Conservation (phyloP, 2,329 filamentous ascomycete species). For the Aspergillus novofumigatus region DNA sequence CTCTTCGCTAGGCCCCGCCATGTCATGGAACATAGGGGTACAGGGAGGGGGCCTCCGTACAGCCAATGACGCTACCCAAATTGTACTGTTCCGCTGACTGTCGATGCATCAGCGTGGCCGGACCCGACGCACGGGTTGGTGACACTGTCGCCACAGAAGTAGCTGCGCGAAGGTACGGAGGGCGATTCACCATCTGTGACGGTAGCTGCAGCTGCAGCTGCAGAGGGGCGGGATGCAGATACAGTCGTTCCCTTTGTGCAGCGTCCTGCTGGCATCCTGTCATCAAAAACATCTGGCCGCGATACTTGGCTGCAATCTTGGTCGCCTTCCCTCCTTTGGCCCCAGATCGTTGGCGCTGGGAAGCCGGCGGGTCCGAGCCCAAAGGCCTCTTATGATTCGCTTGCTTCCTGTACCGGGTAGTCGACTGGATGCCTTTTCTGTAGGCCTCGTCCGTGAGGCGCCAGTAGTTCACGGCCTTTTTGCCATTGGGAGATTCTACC, state of each 20-base stretch:
- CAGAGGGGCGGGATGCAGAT: constrained; percentile 12
- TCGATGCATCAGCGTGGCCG: constrained; percentile 13
- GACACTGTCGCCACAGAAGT: constrained; percentile 6
- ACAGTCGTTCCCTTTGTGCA: constrained; percentile 16
- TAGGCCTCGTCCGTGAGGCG: constrained; percentile 67
- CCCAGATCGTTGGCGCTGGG: constrained; percentile 39
- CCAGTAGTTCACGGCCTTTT: constrained; percentile 70
- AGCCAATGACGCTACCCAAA: constrained; percentile 25
- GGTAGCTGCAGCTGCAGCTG: constrained; percentile 3
- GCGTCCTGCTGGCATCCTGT: constrained; percentile 17
- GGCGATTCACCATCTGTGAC: constrained; percentile 11
- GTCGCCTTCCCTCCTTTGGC: constrained; percentile 39
- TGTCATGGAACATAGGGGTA: constrained; percentile 26
- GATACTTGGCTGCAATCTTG: constrained; percentile 31
- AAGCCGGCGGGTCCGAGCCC: constrained; percentile 34
- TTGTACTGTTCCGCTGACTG: constrained; percentile 18
- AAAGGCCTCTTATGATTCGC: constrained; percentile 36
- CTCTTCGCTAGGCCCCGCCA: constrained; percentile 14
- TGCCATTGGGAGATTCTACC: constrained; percentile 44
- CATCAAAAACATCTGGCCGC: constrained; percentile 14
- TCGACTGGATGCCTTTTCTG: constrained; percentile 69
- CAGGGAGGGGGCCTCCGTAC: constrained; percentile 20
- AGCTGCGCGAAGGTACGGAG: constrained; percentile 9
- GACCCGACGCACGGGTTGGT: constrained; percentile 11
- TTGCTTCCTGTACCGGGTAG: constrained; percentile 68